Evolutionary conservation across 2,329 filamentous ascomycete species (phyloP).

Genomic region (Aureobasidium sp.): DNA sequence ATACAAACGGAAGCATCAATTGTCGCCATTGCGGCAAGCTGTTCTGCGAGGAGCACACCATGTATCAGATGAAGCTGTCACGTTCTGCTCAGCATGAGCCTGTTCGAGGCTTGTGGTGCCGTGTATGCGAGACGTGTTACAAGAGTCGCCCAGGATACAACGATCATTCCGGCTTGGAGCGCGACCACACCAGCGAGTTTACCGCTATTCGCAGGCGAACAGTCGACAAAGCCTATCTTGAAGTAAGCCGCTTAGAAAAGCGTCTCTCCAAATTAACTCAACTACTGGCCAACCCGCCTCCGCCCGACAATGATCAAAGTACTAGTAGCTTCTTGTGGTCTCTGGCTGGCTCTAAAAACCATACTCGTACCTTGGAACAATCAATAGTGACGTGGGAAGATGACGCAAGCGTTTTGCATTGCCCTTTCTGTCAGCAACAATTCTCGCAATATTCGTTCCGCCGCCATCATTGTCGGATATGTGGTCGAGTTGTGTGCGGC

Average conservation of each 20-base stretch:
- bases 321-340: constrained; percentile 50
- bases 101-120: constrained; percentile 81
- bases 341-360: constrained; percentile 52
- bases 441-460: constrained; percentile 91
- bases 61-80: constrained; percentile 99
- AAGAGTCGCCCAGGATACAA: constrained; percentile 95
- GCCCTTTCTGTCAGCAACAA: constrained; percentile 92
- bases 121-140: constrained; percentile 98
- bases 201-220: constrained; percentile 62
- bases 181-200: constrained; percentile 69
- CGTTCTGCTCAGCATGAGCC: constrained; percentile 85
- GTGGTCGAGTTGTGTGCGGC: constrained; percentile 86
- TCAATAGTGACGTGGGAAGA: constrained; percentile 94
- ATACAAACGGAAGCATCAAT: constrained; percentile 78
- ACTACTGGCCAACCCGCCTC: constrained; percentile 67
- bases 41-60: constrained; percentile 96
- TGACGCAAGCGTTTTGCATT: constrained; percentile 69
- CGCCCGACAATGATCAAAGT: constrained; percentile 50
- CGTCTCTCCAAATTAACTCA: constrained; percentile 83
- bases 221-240: constrained; percentile 78
- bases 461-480: constrained; percentile 89
- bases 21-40: constrained; percentile 87
- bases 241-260: constrained; percentile 86
- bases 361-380: constrained; percentile 73
- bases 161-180: constrained; percentile 56